These are phyloP conservation scores for Raffaelea arxii DNA, from an alignment of 2,329 filamentous ascomycete species.

Conservation along the genomic window DNA sequence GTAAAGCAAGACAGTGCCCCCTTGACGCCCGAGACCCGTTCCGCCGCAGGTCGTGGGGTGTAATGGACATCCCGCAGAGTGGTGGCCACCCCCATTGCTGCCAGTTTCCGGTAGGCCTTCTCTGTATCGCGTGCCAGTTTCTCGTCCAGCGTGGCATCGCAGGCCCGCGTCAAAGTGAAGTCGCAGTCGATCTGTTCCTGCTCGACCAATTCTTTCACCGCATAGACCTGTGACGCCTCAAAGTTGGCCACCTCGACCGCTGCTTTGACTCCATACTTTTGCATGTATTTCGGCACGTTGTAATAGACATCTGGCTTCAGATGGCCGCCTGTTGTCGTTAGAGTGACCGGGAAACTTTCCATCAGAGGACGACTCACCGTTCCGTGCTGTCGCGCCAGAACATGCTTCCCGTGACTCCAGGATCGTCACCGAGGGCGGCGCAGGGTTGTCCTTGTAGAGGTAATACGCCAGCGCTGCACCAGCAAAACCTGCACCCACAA, in stretches of 20 bases:
- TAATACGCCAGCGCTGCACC: constrained; percentile 31
- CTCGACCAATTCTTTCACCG: constrained; percentile 23
- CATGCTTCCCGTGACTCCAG: constrained; percentile 22
- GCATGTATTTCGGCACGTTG: constrained; percentile 13
- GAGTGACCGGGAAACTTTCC: not conserved
- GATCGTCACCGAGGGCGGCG: constrained; percentile 15
- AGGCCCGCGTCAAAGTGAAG: constrained; percentile 26
- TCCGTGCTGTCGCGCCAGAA: constrained; percentile 24
- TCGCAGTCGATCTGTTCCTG: constrained; percentile 29
- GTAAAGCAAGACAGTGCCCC: not conserved
- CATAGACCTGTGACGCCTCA: constrained; percentile 15
- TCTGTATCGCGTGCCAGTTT: constrained; percentile 13
- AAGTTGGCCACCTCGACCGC: constrained; percentile 17
- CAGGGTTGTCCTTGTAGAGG: constrained; percentile 9
- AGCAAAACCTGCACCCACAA: constrained; percentile 36
- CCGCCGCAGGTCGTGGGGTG: constrained; percentile 10
- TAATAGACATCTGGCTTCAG: constrained; percentile 21
- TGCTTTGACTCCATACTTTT: constrained; percentile 16
- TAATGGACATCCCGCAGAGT: constrained; percentile 20
- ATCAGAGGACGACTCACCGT: constrained; percentile 13
- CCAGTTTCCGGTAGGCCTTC: constrained; percentile 19
- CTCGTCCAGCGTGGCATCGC: constrained; percentile 25
- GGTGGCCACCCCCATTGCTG: constrained; percentile 16
- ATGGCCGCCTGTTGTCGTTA: constrained; percentile 14
- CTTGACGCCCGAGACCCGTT: constrained; percentile 5